phyloP scores from a whole-genome alignment of 1,284 basidiomycete species.

The Polyporus tsugae region DNA sequence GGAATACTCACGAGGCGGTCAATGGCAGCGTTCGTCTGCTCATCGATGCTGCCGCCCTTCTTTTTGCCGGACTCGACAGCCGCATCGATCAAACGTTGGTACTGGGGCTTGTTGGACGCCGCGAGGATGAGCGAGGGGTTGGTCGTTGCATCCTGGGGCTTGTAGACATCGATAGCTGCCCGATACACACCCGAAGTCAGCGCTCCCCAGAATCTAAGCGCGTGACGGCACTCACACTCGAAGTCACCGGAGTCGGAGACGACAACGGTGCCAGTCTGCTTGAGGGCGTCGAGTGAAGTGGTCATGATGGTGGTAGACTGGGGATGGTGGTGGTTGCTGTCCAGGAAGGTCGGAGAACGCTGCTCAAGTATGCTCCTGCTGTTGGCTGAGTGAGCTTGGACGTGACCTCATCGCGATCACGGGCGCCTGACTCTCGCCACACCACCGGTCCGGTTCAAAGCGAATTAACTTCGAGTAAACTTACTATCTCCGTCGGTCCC shows the following conservation, averaged over 20 bases:
- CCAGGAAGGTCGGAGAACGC: slow-evolving; percentile 12
- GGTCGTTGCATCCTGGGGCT: slow-evolving; percentile 94
- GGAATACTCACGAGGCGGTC: slow-evolving; percentile 81
- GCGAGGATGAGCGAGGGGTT: slow-evolving; percentile 95
- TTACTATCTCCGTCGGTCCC: too few relatives aligned
- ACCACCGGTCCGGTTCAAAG: not conserved
- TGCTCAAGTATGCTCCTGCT: slow-evolving; percentile 26
- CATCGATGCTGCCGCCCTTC: slow-evolving; percentile 79
- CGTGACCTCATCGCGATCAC: slow-evolving; percentile 36
- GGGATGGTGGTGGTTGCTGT: slow-evolving; percentile 31
- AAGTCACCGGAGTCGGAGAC: slow-evolving; percentile 95
- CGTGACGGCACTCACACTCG: slow-evolving; percentile 62
- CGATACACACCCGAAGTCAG: slow-evolving; percentile 23
- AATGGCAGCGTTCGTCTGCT: slow-evolving; percentile 78
- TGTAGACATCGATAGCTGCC: slow-evolving; percentile 88
- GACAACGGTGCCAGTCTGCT: slow-evolving; percentile 91
- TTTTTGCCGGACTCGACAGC: slow-evolving; percentile 87
- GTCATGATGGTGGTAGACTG: slow-evolving; percentile 67
- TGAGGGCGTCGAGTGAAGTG: slow-evolving; percentile 88
- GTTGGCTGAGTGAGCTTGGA: slow-evolving; percentile 32
- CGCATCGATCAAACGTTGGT: slow-evolving; percentile 84
- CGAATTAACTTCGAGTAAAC: too few relatives aligned
- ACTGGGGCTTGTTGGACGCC: slow-evolving; percentile 90
- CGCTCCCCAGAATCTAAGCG: slow-evolving; percentile 15
- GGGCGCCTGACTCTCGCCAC: slow-evolving; percentile 20